These are phyloP conservation scores for Diospyros lotus DNA, from an alignment of 148 eudicot species.

Conservation along the genomic window DNA sequence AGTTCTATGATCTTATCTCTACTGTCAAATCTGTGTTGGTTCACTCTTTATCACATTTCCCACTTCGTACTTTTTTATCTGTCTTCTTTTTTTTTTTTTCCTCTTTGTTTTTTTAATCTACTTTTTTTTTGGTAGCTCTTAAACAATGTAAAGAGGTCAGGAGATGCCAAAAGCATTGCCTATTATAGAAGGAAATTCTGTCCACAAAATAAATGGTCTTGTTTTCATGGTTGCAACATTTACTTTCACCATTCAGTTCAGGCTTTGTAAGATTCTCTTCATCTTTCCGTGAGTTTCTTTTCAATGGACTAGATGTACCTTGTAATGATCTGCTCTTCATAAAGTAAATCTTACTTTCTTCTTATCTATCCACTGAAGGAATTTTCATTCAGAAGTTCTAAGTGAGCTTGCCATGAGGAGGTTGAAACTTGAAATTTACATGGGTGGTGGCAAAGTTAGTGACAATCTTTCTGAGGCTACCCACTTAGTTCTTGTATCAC, in stretches of 20 bases:
- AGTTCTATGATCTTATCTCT: not conserved
- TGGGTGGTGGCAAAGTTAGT: conserved; percentile 71
- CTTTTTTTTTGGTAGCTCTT: conserved; percentile 37
- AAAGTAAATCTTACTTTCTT: not conserved
- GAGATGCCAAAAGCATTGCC: conserved; percentile 43
- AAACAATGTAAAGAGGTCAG: conserved; percentile 38
- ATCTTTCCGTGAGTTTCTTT: not conserved
- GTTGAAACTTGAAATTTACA: conserved; percentile 66
- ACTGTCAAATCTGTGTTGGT: not conserved
- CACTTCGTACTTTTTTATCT: not conserved
- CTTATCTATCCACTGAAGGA: conserved; percentile 18
- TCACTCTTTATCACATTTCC: not conserved
- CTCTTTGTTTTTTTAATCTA: not conserved
- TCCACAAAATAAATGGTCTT: conserved; percentile 63
- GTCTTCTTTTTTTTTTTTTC: not conserved
- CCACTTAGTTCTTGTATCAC: conserved; percentile 62
- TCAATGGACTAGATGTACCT: not conserved
- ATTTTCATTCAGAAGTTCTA: conserved; percentile 37
- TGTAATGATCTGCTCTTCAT: not conserved
- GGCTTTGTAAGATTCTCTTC: conserved; percentile 30
- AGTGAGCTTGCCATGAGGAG: conserved; percentile 46
- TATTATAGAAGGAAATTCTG: conserved; percentile 69
- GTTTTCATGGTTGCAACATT: conserved; percentile 69
- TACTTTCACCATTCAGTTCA: conserved; percentile 54
- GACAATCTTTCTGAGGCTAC: conserved; percentile 56